Evolutionary conservation across 2,329 filamentous ascomycete species (phyloP).

Genomic region (Ceratocystis albifundus): DNA sequence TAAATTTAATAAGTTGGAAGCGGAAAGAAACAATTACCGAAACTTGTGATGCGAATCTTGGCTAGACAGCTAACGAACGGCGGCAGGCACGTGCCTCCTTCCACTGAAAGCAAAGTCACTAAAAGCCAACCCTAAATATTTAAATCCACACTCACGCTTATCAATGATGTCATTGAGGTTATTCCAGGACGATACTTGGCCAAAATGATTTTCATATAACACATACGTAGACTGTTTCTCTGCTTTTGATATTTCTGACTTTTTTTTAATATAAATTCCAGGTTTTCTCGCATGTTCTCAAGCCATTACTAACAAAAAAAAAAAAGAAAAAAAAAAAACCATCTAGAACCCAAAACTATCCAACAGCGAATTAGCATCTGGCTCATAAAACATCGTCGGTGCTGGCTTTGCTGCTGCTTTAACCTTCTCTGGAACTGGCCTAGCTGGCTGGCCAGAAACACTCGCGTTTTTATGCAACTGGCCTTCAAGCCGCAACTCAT

Average conservation of each 20-base stretch:
- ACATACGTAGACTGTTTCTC: background rate
- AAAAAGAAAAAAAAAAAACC: too few species aligned
- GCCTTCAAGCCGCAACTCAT: slow-evolving; percentile 29
- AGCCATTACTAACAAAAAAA: too few species aligned
- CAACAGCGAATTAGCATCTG: slow-evolving; percentile 75
- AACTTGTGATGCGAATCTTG: background rate
- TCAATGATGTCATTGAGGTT: slow-evolving; percentile 4
- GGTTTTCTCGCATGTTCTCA: background rate
- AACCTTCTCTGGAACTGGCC: slow-evolving; percentile 27
- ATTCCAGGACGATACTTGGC: background rate
- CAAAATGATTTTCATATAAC: background rate
- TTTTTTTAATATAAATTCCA: background rate
- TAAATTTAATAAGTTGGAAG: background rate
- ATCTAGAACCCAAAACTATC: slow-evolving; percentile 82
- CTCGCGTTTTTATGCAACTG: slow-evolving; percentile 30
- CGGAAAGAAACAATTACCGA: background rate
- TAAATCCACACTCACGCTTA: background rate
- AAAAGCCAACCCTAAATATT: background rate
- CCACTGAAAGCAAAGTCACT: background rate
- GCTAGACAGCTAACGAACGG: background rate
- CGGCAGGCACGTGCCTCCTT: background rate
- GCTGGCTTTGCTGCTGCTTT: slow-evolving; percentile 42
- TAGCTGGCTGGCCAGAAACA: slow-evolving; percentile 8
- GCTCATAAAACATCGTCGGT: slow-evolving; percentile 77
- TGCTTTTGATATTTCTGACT: background rate